phyloP scores from a whole-genome alignment of 2,329 filamentous ascomycete genomes.

The Gnomoniopsis smithogilvyi region DNA sequence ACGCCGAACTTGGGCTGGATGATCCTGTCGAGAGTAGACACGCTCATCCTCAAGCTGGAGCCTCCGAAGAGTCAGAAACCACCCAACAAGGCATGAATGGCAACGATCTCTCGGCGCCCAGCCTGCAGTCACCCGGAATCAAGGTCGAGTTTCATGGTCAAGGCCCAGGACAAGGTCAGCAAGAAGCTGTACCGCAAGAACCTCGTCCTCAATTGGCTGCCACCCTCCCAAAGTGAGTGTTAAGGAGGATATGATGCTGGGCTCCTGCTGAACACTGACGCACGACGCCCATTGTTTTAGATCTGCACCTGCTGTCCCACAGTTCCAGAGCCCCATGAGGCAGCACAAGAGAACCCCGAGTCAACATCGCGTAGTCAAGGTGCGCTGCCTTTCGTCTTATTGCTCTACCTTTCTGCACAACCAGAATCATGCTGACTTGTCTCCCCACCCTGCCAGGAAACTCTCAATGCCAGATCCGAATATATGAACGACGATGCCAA shows the following conservation, averaged over 20 bases:
- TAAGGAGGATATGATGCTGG: neutral
- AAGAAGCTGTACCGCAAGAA: constrained; percentile 6
- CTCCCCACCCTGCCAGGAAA: constrained; percentile 60
- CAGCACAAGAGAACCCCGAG: constrained; percentile 58
- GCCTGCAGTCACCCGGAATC: constrained; percentile 36
- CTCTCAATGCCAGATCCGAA: constrained; percentile 82
- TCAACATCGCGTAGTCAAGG: constrained; percentile 56
- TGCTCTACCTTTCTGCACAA: neutral
- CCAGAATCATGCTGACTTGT: neutral
- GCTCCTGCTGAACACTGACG: constrained; percentile 6
- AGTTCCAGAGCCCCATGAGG: constrained; percentile 51
- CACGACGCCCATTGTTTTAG: constrained; percentile 26
- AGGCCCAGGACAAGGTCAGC: neutral
- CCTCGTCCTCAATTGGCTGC: constrained; percentile 30
- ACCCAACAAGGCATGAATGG: neutral
- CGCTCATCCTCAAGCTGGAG: neutral
- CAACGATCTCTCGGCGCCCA: constrained; percentile 15
- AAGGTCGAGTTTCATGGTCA: constrained; percentile 33
- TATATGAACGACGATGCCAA: constrained; percentile 84
- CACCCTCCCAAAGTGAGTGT: constrained; percentile 39
- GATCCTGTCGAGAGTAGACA: neutral
- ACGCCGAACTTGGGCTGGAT: neutral
- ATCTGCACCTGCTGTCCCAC: constrained; percentile 38
- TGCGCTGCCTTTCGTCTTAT: constrained; percentile 26
- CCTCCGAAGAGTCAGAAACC: neutral